Evolutionary conservation across 169 alveolate genomes (phyloP), one percentile per base, ranked within the genome.

Genomic region (Plasmodium fragile): DNA sequence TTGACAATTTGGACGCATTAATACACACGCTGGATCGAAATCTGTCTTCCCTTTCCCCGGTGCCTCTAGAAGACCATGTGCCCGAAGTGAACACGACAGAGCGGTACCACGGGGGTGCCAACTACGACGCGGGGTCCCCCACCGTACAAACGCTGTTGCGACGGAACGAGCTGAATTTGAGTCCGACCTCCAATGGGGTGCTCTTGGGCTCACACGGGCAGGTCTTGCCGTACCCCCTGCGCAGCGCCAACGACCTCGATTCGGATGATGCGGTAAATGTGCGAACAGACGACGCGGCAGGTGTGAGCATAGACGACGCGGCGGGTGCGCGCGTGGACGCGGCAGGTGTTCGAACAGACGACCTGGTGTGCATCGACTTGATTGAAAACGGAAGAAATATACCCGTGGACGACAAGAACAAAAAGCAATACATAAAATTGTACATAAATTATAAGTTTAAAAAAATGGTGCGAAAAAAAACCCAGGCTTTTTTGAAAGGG

Each of bases 381-480:
- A 93, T 95, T 11, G 96, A 95, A 39, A 93, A 95, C 77, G 98
- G 98, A 11, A 82, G 97, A 49, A 95, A 92, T 52, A 95, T 96
- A 16, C 55, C 83, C 28, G 97, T 95, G 13, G 95, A 93, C 83
- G 97, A 97, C 95, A 87, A 93, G 65, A 98, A 98, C 83, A 98
- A 97, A 85, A 93, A 95, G 71, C 95, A 96, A 69, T 98, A 98
- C 92, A 97, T 98, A 3, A 97, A 97, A 73, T 87, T 97, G 53
- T 96, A 96, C 82, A 93, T 98, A 28, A 97, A 98, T 92, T 98
- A 96, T 97, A 98, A 98, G 93, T 95, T 98, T 71, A 99, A 98
- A 92, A 93, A 95, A 59, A 93, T 98, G 79, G 98, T 98, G 36
- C 92, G 97, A 81, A 93, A 94, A 79, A 98, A 96, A 92, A 95